phyloP scores from a whole-genome alignment of 2,329 filamentous ascomycete genomes.

The Lachnellula hyalina region DNA sequence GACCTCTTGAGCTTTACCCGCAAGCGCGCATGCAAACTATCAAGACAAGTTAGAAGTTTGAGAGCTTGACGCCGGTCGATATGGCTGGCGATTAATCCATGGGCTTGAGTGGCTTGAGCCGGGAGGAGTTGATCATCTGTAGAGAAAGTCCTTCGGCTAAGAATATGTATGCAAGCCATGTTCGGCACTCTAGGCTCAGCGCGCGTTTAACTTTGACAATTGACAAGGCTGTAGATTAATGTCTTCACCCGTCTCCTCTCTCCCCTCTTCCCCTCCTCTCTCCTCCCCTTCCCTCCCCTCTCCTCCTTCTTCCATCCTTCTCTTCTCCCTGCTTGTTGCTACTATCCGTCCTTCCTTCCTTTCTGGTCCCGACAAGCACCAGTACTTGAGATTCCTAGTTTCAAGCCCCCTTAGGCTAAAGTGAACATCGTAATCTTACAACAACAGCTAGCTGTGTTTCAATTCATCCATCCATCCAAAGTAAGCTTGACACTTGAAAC shows the following conservation, averaged over 20 bases:
- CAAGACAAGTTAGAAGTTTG: background rate
- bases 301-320: background rate
- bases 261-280: background rate
- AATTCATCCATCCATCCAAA: constrained; percentile 16
- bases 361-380: background rate
- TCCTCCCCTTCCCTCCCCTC: background rate
- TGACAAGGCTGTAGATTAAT: background rate
- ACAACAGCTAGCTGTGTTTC: constrained; percentile 2
- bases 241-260: background rate
- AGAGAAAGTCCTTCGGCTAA: too few relatives aligned
- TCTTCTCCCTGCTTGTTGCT: background rate
- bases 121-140: background rate
- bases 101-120: background rate
- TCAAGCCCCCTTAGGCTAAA: constrained; percentile 4
- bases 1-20: background rate
- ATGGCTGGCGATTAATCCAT: background rate
- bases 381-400: background rate
- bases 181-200: background rate
- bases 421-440: constrained; percentile 1
- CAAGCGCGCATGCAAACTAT: background rate
- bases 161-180: background rate
- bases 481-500: constrained; percentile 17
- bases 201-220: background rate
- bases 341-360: background rate
- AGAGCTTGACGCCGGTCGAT: too few relatives aligned